phyloP scores from a whole-genome alignment of 148 eudicot species.

The Rhododendron ferrugineum region DNA sequence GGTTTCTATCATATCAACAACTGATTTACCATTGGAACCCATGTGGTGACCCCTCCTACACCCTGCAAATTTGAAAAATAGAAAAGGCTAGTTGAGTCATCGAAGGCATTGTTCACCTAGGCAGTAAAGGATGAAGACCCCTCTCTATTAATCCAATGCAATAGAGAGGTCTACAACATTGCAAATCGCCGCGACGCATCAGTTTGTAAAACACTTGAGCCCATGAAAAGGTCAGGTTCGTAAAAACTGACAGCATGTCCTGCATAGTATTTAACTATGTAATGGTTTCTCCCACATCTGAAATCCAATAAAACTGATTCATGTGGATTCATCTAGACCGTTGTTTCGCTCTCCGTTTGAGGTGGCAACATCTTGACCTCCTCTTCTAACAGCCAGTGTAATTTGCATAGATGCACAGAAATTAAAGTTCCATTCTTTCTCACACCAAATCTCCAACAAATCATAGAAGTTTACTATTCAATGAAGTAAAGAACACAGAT shows the following conservation, averaged over 20 bases:
- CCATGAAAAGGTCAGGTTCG: not conserved
- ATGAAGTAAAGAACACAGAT: not conserved
- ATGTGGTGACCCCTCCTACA: constrained; percentile 24
- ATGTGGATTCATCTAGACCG: not conserved
- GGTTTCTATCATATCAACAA: constrained; percentile 69
- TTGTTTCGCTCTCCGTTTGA: not conserved
- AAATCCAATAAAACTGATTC: not conserved
- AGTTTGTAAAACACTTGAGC: not conserved
- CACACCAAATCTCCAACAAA: not conserved
- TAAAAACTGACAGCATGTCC: not conserved
- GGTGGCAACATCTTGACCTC: not conserved
- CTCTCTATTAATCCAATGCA: not conserved
- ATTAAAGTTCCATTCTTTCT: not conserved
- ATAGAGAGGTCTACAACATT: not conserved
- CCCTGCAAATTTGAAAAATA: constrained; percentile 6
- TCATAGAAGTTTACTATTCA: not conserved
- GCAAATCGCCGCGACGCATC: not conserved
- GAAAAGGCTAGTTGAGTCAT: not conserved
- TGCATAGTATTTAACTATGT: not conserved
- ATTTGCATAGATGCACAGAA: not conserved
- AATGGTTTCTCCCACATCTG: not conserved
- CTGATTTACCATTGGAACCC: constrained; percentile 63
- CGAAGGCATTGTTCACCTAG: not conserved
- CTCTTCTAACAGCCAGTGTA: not conserved
- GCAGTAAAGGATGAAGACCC: not conserved